Conservation (phyloP, 2,329 filamentous ascomycete species). For the Triangularia setosa region DNA sequence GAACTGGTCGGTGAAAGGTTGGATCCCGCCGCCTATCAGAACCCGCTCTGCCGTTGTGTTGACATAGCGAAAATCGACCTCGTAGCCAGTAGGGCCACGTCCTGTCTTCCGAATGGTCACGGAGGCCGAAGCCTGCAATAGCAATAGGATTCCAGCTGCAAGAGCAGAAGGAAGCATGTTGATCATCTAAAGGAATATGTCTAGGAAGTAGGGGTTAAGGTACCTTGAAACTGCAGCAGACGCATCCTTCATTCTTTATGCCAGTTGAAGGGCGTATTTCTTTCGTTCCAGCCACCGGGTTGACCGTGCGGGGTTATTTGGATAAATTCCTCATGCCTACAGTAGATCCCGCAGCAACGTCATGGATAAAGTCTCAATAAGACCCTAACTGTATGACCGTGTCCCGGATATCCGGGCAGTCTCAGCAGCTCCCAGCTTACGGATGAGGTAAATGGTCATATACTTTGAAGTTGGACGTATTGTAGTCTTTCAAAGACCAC, state of each 20-base stretch:
- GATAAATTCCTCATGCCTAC: not conserved
- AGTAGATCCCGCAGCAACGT: not conserved
- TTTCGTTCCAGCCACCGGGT: not conserved
- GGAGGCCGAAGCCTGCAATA: conserved; percentile 15
- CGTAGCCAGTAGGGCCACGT: conserved; percentile 27
- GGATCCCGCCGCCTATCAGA: conserved; percentile 27
- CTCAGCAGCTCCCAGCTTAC: too few relatives aligned
- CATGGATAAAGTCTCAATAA: not conserved
- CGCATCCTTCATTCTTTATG: not conserved
- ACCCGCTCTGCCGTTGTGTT: conserved; percentile 27
- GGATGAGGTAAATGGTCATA: too few relatives aligned
- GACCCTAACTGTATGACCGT: too few relatives aligned
- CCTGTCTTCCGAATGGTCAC: conserved; percentile 28
- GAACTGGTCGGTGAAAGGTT: conserved; percentile 29
- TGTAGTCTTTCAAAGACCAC: too few relatives aligned
- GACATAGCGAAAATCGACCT: conserved; percentile 28
- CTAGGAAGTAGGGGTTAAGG: not conserved
- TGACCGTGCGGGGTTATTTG: not conserved
- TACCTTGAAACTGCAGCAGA: not conserved
- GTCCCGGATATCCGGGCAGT: too few relatives aligned
- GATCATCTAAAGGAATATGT: not conserved
- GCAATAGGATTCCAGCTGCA: not conserved
- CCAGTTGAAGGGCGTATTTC: not conserved
- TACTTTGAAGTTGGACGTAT: too few relatives aligned
- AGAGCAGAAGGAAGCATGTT: not conserved